Conservation (phyloP, 768 basidiomycete species). For the Daedalea quercina region DNA sequence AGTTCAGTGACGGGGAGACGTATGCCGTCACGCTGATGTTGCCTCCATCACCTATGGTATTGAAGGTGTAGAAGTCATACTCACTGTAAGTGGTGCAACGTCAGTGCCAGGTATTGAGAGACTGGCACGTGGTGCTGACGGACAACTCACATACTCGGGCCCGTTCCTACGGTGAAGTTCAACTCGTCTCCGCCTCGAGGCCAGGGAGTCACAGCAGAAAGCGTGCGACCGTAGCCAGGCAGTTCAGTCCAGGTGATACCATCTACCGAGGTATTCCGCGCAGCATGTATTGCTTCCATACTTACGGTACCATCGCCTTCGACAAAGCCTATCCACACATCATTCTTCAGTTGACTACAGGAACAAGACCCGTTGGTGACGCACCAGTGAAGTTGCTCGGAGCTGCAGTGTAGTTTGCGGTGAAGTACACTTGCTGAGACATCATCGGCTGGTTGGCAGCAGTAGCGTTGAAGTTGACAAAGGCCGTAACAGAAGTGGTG, state of each 20-base stretch:
- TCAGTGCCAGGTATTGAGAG: not conserved
- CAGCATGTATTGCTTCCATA: constrained; percentile 59
- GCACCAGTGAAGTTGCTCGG: constrained; percentile 44
- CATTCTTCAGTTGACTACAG: not conserved
- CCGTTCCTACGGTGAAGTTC: constrained; percentile 55
- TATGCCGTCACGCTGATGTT: constrained; percentile 43
- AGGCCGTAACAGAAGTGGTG: constrained; percentile 29
- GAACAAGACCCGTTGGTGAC: constrained; percentile 1
- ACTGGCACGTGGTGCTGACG: not conserved
- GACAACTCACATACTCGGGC: constrained; percentile 46
- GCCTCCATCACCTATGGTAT: constrained; percentile 30
- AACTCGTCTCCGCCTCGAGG: constrained; percentile 42
- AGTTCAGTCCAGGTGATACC: constrained; percentile 54
- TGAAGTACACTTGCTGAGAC: constrained; percentile 20
- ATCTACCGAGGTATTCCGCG: constrained; percentile 38
- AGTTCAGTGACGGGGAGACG: constrained; percentile 49
- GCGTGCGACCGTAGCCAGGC: constrained; percentile 52
- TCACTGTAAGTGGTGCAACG: constrained; percentile 33
- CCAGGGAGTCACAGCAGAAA: constrained; percentile 56
- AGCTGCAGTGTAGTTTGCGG: constrained; percentile 27
- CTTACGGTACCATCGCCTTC: constrained; percentile 58
- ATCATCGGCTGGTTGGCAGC: constrained; percentile 32
- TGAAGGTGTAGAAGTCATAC: constrained; percentile 63
- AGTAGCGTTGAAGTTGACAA: constrained; percentile 41
- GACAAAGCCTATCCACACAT: constrained; percentile 39